Percentiles rank a stretch among this genome's conserved stretches.
Conservation (phyloP, 2,329 filamentous ascomycete genomes). For the Xylariaceae sp. region DNA sequence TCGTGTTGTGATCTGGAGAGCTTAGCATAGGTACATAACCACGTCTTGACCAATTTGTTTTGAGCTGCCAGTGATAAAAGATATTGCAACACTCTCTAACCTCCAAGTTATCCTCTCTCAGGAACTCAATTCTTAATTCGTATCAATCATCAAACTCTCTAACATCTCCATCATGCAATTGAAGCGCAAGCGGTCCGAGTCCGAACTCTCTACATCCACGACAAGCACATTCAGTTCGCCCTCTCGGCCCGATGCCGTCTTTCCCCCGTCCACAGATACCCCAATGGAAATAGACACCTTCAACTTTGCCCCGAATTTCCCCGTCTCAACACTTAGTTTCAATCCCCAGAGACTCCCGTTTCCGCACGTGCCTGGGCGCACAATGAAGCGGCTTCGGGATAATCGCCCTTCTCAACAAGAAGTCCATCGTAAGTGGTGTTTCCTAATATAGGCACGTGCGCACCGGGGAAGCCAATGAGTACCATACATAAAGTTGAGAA, state of each 20-base stretch:
- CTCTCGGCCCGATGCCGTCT: slow-evolving; percentile 26
- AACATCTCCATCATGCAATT: slow-evolving; percentile 42
- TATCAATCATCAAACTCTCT: not conserved
- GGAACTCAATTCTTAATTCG: not conserved
- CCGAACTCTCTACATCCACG: slow-evolving; percentile 51
- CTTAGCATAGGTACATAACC: no score
- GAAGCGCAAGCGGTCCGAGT: slow-evolving; percentile 62
- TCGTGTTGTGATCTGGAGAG: no score
- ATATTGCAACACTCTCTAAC: not conserved
- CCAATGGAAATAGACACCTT: slow-evolving; percentile 35
- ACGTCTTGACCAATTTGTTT: no score
- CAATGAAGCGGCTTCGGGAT: slow-evolving; percentile 58
- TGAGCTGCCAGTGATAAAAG: no score
- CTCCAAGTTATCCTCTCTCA: not conserved
- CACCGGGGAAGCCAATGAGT: not conserved
- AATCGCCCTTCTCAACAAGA: slow-evolving; percentile 53
- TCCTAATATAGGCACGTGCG: not conserved
- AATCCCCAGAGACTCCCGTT: slow-evolving; percentile 22
- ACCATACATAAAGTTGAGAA: not conserved
- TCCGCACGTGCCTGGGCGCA: slow-evolving; percentile 51
- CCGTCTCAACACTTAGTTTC: slow-evolving; percentile 26
- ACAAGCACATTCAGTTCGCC: slow-evolving; percentile 43
- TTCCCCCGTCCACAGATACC: slow-evolving; percentile 26
- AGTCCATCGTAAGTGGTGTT: slow-evolving; percentile 48
- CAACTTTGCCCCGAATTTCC: slow-evolving; percentile 27